Evolutionary conservation across 495 filamentous ascomycete genomes (phyloP), one percentile per base, ranked within the genome.

Genomic region (Acidiella bohemica): DNA sequence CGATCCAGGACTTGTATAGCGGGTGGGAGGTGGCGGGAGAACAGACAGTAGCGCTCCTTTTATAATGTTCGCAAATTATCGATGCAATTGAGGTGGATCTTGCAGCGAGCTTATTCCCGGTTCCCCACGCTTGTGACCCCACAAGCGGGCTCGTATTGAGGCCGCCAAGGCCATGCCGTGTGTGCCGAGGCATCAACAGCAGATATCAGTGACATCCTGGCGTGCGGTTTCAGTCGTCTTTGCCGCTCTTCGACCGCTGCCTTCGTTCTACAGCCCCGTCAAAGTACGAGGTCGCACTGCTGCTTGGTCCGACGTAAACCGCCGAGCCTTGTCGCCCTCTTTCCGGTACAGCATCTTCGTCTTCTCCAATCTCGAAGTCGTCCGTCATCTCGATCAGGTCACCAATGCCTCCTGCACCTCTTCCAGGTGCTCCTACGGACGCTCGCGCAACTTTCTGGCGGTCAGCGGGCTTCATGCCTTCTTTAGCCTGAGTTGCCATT

Each of bases 361-460:
- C 56, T 7, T 32, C 47, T 4, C 60, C 61, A 53, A 64, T 55
- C 45, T 64, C 61, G 51, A 64, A 64, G 32, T 58, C 67, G 55
- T 87, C 80, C 25, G 75, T 70, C 39, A 96, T 62, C 60, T 96
- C 88, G 52, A 96, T 95, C 39, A 94, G 57, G 60, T 95, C 88
- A 0, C 76, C 75, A 6, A 61, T 41, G 9, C 66, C 67, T 33
- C 47, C 47, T 9, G 54, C 56, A 13, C 56, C 55, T 21, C 22
- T 42, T 31, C 48, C 48, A 4, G 43, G 38, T 16, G 31, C 19
- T 5, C 37, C 43, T 4, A 46, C 48, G 17, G 29, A 41, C 4
- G 37, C 27, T 9, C 42, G 13, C 5, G 47, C 35, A 24, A 48
- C 37, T 55, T 56, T 20, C 55, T 59, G 4, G 63, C 62, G 57